Conservation (phyloP, 768 basidiomycete genomes). For the Phylloporus arenicola region DNA sequence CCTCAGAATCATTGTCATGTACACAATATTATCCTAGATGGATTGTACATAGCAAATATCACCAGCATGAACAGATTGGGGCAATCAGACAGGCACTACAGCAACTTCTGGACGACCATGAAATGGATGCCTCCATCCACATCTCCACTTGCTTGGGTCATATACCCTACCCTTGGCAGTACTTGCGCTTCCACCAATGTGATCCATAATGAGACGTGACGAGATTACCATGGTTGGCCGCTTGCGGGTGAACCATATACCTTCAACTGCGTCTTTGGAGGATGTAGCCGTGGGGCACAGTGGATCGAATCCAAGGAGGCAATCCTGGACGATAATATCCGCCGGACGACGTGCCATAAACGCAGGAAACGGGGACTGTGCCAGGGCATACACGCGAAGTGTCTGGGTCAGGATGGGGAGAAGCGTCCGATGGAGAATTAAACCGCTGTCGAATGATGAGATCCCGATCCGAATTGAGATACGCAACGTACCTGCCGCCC, state of each 20-base stretch:
- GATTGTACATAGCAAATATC: neutral
- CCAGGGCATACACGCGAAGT: slow-evolving; percentile 30
- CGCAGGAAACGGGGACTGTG: slow-evolving; percentile 23
- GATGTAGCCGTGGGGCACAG: slow-evolving; percentile 28
- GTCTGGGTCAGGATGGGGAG: slow-evolving; percentile 31
- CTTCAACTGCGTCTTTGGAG: slow-evolving; percentile 1
- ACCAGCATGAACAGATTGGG: neutral
- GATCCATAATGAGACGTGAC: slow-evolving; percentile 39
- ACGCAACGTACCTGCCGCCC: slow-evolving; percentile 34
- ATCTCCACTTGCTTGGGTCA: slow-evolving; percentile 36
- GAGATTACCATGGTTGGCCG: slow-evolving; percentile 34
- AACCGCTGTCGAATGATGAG: slow-evolving; percentile 28
- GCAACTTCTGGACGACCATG: slow-evolving; percentile 34
- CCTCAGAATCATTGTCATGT: no score
- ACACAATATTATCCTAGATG: neutral
- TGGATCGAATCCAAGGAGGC: slow-evolving; percentile 35
- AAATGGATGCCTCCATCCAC: slow-evolving; percentile 43
- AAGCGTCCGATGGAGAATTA: slow-evolving; percentile 36
- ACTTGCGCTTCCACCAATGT: slow-evolving; percentile 36
- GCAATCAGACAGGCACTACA: slow-evolving; percentile 29
- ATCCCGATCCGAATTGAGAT: no score
- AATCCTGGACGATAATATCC: slow-evolving; percentile 40
- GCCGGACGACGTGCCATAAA: slow-evolving; percentile 30
- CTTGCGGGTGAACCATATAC: slow-evolving; percentile 8
- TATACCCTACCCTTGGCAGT: slow-evolving; percentile 30